Evolutionary conservation across 352 stramenopile species (phyloP), one percentile per base, ranked within the genome.

Genomic region (Thraustochytrium sp.): DNA sequence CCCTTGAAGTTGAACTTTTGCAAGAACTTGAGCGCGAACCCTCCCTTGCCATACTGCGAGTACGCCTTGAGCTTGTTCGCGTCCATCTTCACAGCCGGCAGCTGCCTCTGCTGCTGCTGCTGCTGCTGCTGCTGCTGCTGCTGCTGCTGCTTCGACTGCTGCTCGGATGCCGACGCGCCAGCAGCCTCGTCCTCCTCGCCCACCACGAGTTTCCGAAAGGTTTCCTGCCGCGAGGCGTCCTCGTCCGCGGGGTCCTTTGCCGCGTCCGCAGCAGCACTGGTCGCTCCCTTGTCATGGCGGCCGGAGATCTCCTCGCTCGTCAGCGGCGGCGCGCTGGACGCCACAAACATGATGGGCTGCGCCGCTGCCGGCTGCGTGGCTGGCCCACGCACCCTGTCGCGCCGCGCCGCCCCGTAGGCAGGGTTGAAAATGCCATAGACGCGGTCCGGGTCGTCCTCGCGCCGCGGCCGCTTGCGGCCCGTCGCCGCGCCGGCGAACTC

Each of bases 1-100:
- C 91, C 92, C n/a, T 90, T 92, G 72, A 96, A 96, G 31, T 92
- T 92, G 90, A 96, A 94, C 76, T 95, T 95, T 36, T 89, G 86
- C 82, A 96, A 86, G 89, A 95, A 94, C 83, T 95, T 95, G 37
- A 91, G 88, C 9, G 91, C 92, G 72, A 96, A 96, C 18, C 91
- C 92, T 13, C 42, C 42, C 48, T 80, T 80, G 48, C 68, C 68
- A 31, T 42, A 46, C 51, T 80, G 76, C 8, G 31, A 11, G 34
- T 38, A 64, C 13, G 48, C 68, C n/a, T 37, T 11, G 13, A 11
- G 21, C 68, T 75, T 51, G 23, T 21, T 4, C 5, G 62, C 0
- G 44, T 75, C 62, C 23, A 75, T 11, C 36, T 23, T 53, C 11
- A 37, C 38, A 26, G 18, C 37, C 26, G 38, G 29, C 31, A 34